A percentile compares a stretch with the other conserved stretches of the same genome.
phyloP scores from a whole-genome alignment of 1,284 basidiomycete genomes.

The Boletus semigastroideus region DNA sequence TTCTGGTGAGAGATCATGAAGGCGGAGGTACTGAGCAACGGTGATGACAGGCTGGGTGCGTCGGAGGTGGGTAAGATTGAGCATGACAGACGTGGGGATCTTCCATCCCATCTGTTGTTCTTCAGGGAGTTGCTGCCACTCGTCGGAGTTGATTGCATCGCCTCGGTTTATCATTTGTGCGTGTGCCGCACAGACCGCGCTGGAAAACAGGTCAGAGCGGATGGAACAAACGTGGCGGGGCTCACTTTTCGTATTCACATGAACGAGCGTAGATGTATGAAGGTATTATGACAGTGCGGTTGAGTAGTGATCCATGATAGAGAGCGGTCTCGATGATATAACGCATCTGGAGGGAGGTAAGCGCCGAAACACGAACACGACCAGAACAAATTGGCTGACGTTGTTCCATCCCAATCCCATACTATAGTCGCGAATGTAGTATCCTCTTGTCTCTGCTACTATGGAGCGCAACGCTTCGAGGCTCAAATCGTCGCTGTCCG shows the following conservation, averaged over 20 bases:
- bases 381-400: slow-evolving; percentile 14
- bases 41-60: slow-evolving; percentile 39
- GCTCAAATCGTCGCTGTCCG: slow-evolving; percentile 19
- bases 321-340: slow-evolving; percentile 43
- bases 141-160: slow-evolving; percentile 38
- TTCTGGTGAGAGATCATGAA: slow-evolving; percentile 38
- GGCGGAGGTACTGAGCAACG: slow-evolving; percentile 42
- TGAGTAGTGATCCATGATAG: slow-evolving; percentile 37
- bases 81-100: slow-evolving; percentile 41
- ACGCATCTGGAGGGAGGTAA: slow-evolving; percentile 32
- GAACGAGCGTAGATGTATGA: slow-evolving; percentile 41
- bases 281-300: slow-evolving; percentile 40
- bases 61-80: slow-evolving; percentile 46
- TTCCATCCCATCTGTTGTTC: slow-evolving; percentile 44
- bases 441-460: slow-evolving; percentile 26
- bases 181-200: slow-evolving; percentile 35
- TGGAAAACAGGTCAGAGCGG: slow-evolving; percentile 5
- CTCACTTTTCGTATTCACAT: slow-evolving; percentile 39
- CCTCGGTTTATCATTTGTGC: slow-evolving; percentile 42
- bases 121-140: slow-evolving; percentile 43
- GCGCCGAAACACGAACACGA: background rate
- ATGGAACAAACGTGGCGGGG: background rate
- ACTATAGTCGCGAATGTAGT: slow-evolving; percentile 35
- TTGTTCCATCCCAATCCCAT: slow-evolving; percentile 36
- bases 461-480: slow-evolving; percentile 24